Evolutionary conservation across 495 filamentous ascomycete genomes (phyloP).

Genomic region (Tuber indicum): DNA sequence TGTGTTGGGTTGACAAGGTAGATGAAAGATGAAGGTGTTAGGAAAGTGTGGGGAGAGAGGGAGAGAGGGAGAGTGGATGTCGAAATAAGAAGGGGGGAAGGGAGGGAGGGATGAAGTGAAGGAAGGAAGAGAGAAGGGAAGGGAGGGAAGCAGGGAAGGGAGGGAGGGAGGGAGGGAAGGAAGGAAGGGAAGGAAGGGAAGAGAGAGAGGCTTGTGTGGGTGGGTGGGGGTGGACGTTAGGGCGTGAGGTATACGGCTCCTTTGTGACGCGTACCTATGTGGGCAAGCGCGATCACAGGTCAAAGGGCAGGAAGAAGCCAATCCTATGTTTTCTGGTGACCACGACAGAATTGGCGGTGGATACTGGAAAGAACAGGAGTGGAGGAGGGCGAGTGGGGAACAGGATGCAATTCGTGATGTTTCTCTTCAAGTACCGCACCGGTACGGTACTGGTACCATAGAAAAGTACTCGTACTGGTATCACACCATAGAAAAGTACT

Average conservation of each 20-base stretch:
- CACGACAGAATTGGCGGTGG: not conserved
- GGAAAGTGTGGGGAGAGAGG: constrained; percentile 41
- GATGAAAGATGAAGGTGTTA: constrained; percentile 17
- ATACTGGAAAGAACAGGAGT: constrained; percentile 5
- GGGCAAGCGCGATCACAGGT: not conserved
- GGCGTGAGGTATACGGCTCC: not conserved
- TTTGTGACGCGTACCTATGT: not conserved
- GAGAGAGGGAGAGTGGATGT: constrained; percentile 44
- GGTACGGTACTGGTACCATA: too few relatives aligned
- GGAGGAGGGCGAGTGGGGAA: not conserved
- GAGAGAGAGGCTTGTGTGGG: not conserved
- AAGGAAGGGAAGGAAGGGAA: constrained; percentile 1
- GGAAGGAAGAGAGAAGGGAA: constrained; percentile 44
- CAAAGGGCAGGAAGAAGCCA: not conserved
- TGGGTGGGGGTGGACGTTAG: not conserved
- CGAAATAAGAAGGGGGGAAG: constrained; percentile 33
- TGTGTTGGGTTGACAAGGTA: constrained; percentile 7
- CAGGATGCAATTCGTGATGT: not conserved
- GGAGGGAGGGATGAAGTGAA: constrained; percentile 47
- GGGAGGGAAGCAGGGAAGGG: constrained; percentile 47
- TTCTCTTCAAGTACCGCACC: too few relatives aligned
- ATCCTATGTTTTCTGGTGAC: not conserved
- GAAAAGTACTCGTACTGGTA: too few relatives aligned
- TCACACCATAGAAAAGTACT: too few relatives aligned
- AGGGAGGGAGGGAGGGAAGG: constrained; percentile 45